Conservation (phyloP, 176 grass and related monocot genomes). For the Microstegium vimineum region DNA sequence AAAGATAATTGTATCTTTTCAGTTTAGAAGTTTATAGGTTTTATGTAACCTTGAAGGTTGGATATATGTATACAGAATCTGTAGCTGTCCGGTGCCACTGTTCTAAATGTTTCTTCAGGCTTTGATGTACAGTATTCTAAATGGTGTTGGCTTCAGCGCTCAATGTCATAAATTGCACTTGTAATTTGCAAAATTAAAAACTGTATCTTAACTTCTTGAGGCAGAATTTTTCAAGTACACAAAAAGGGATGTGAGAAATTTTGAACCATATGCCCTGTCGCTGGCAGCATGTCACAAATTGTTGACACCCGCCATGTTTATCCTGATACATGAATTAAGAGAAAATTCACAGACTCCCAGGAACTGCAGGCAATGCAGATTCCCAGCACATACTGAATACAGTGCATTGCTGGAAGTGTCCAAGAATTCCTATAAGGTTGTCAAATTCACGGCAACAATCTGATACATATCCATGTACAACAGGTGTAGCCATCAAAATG, state of each 20-base stretch:
- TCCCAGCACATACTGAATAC: not conserved
- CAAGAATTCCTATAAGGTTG: not conserved
- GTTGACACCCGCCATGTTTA: not conserved
- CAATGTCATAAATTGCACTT: not conserved
- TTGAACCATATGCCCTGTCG: not conserved
- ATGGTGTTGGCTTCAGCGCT: not conserved
- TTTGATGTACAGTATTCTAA: not conserved
- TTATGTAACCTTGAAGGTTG: not conserved
- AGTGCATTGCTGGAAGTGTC: not conserved
- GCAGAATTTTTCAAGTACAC: not conserved
- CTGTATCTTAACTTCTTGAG: not conserved
- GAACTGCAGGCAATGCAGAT: not conserved
- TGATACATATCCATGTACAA: not conserved
- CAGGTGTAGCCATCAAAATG: not conserved
- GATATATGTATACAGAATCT: not conserved
- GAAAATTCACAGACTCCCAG: not conserved
- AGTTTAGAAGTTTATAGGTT: not conserved
- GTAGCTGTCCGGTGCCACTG: not conserved
- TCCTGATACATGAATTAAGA: not conserved
- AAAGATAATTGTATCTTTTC: not conserved
- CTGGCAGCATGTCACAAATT: not conserved
- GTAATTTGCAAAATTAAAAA: not conserved
- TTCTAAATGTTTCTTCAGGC: not conserved
- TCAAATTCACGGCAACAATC: not conserved
- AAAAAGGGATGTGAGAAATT: not conserved